phyloP scores from a whole-genome alignment of 2,329 filamentous ascomycete species.

The Raffaelea arxii region DNA sequence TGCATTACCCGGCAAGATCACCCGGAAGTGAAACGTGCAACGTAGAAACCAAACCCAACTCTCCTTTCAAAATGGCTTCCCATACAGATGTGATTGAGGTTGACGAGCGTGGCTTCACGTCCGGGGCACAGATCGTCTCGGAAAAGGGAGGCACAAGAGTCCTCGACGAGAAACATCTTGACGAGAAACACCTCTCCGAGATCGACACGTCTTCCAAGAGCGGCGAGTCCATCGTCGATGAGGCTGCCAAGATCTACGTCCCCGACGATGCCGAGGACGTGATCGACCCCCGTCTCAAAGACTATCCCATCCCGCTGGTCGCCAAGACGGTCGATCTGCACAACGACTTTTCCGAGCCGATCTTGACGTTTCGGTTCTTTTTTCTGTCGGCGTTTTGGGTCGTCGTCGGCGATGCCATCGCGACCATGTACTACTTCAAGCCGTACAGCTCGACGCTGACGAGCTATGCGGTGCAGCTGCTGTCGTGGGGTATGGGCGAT shows the following conservation, averaged over 20 bases:
- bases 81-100: no score
- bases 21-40: no score
- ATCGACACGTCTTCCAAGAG: constrained; percentile 7
- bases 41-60: no score
- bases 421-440: constrained; percentile 24
- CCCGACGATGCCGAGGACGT: constrained; percentile 19
- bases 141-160: no score
- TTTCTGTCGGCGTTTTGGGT: constrained; percentile 22
- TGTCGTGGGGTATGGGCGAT: constrained; percentile 22
- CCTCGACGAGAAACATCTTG: no score
- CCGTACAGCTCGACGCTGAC: constrained; percentile 18
- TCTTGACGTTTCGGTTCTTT: constrained; percentile 23
- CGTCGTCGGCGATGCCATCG: constrained; percentile 18
- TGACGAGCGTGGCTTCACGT: no score
- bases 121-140: no score
- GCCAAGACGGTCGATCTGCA: constrained; percentile 22
- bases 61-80: no score
- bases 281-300: constrained; percentile 21
- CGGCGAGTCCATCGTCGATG: constrained; percentile 8
- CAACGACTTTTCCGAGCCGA: constrained; percentile 22
- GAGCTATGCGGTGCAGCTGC: constrained; percentile 21
- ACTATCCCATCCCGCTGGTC: constrained; percentile 22
- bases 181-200: constrained; percentile 2
- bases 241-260: constrained; percentile 13
- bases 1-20: no score